phyloP scores from a whole-genome alignment of 495 filamentous ascomycete species.

The Talaromyces trachyspermus region DNA sequence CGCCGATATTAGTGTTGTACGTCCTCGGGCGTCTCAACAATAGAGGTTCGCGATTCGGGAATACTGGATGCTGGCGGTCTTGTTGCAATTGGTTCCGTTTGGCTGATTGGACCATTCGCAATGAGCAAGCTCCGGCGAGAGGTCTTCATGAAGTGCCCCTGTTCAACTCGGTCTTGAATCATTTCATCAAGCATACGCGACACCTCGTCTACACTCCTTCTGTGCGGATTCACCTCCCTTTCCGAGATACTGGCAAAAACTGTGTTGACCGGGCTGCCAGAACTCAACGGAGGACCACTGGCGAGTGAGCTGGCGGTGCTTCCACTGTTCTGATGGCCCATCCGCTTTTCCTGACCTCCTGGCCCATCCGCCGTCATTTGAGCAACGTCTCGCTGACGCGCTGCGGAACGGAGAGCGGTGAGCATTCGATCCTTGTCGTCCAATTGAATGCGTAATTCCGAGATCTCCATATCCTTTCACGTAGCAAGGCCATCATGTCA shows the following conservation, averaged over 20 bases:
- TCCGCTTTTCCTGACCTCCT: conserved; percentile 24
- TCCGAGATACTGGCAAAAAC: conserved; percentile 17
- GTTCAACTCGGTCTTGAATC: conserved; percentile 80
- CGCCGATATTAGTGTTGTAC: conserved; percentile 3
- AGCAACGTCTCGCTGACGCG: conserved; percentile 81
- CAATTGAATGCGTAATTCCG: conserved; percentile 76
- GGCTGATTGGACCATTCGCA: conserved; percentile 22
- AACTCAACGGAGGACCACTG: conserved; percentile 12
- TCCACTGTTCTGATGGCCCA: conserved; percentile 24
- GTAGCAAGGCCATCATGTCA: conserved; percentile 57
- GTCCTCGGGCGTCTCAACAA: conserved; percentile 10
- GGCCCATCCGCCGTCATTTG: conserved; percentile 44
- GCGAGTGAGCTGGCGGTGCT: conserved; percentile 20
- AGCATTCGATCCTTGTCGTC: conserved; percentile 98
- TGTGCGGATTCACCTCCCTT: conserved; percentile 39
- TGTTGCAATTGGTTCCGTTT: conserved; percentile 22
- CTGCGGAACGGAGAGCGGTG: conserved; percentile 74
- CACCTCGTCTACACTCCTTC: conserved; percentile 78
- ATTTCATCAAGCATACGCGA: conserved; percentile 87
- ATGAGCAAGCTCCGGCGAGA: conserved; percentile 48
- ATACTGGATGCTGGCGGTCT: conserved; percentile 20
- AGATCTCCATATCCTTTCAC: conserved; percentile 89
- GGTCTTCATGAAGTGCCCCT: conserved; percentile 54
- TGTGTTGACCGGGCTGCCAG: conserved; percentile 18
- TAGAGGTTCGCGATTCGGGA: conserved; percentile 4